Evolutionary conservation across 1,139 yeast species (phyloP).

Genomic region (Suhomyces panamericanus): DNA sequence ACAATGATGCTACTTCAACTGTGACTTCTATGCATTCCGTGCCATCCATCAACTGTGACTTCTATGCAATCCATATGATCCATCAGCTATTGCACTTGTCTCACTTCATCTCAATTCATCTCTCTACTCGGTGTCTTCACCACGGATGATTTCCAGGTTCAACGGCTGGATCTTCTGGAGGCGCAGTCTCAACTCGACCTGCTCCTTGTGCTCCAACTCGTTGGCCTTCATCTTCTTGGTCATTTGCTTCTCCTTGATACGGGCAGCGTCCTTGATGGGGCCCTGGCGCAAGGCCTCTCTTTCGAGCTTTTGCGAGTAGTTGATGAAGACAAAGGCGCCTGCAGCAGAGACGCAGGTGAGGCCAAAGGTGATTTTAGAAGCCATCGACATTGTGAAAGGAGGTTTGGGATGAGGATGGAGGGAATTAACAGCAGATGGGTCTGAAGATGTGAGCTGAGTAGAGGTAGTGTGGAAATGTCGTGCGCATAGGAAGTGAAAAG

Average conservation of each 20-base stretch:
- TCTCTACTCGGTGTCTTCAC: constrained; percentile 22
- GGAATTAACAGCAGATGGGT: no score
- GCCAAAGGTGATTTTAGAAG: constrained; percentile 69
- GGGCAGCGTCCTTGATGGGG: constrained; percentile 73
- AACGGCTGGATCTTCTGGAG: constrained; percentile 70
- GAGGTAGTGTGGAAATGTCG: background rate
- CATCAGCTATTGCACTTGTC: no score
- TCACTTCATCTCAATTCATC: no score
- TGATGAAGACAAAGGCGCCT: constrained; percentile 64
- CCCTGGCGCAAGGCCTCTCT: constrained; percentile 73
- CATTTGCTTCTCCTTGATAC: constrained; percentile 48
- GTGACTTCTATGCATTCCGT: background rate
- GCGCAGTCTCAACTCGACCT: constrained; percentile 62
- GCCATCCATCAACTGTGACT: no score
- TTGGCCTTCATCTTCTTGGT: constrained; percentile 52
- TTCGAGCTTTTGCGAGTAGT: constrained; percentile 65
- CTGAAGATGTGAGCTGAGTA: background rate
- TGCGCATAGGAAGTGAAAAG: background rate
- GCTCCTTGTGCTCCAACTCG: constrained; percentile 72
- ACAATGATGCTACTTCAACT: background rate
- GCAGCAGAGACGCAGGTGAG: constrained; percentile 56
- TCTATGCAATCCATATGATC: no score
- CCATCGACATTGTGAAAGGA: constrained; percentile 55
- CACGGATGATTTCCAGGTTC: constrained; percentile 36
- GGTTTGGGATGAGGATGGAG: background rate